phyloP scores from a whole-genome alignment of 352 stramenopile genomes.

The Phytopythium kandeliae region DNA sequence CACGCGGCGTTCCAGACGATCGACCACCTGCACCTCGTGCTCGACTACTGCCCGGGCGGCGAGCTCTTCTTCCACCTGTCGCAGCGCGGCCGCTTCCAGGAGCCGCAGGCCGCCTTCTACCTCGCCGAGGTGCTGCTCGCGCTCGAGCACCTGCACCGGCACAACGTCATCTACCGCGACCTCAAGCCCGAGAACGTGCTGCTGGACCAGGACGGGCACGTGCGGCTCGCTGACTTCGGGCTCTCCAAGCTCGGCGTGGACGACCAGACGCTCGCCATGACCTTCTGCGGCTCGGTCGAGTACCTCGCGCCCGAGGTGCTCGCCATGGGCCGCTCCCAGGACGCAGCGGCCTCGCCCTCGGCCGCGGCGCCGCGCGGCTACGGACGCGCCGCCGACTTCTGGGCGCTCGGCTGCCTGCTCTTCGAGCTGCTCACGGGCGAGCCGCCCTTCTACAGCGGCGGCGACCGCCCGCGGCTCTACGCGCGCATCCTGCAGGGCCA shows the following conservation, averaged over 20 bases:
- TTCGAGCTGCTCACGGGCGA: conserved; percentile 89
- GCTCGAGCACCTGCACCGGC: conserved; percentile 66
- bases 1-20: conserved; percentile 87
- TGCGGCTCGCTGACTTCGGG: conserved; percentile 89
- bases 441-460: conserved; percentile 80
- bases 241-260: conserved; percentile 70
- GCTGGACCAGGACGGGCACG: conserved; percentile 78
- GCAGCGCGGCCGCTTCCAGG: conserved; percentile 60
- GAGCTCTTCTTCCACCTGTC: conserved; percentile 87
- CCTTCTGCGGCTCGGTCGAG: conserved; percentile 86
- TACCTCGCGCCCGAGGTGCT: conserved; percentile 84
- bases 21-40: conserved; percentile 62
- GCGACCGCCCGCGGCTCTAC: conserved; percentile 52
- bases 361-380: conserved; percentile 39
- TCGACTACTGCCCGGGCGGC: conserved; percentile 72
- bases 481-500: conserved; percentile 43
- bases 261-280: conserved; percentile 56
- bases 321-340: conserved; percentile 28
- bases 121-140: conserved; percentile 81
- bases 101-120: conserved; percentile 84
- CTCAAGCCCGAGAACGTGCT: conserved; percentile 92
- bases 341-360: conserved; percentile 8
- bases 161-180: conserved; percentile 85
- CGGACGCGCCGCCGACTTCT: conserved; percentile 88
- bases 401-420: conserved; percentile 80